Conservation (phyloP, 345 rosid species). For the Moricandia arvensis region DNA sequence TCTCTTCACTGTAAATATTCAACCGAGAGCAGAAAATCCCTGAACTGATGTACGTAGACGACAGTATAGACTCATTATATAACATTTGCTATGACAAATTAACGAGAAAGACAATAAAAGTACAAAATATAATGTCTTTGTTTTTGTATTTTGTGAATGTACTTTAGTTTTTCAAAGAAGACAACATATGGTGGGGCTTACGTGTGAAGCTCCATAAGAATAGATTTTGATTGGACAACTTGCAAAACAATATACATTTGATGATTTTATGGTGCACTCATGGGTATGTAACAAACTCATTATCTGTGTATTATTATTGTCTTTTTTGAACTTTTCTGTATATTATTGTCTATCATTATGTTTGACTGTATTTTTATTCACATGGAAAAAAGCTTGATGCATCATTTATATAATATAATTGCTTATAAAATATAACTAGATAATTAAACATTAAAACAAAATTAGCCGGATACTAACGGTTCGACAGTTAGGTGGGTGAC, state of each 20-base stretch:
- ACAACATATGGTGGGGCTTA: slow-evolving; percentile 34
- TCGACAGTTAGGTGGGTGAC: slow-evolving; percentile 31
- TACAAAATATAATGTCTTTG: not conserved
- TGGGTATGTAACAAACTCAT: not conserved
- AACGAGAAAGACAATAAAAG: not conserved
- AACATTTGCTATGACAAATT: not conserved
- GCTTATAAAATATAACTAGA: not conserved
- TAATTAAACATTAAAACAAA: not conserved
- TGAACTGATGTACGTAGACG: not conserved
- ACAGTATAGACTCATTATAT: not conserved
- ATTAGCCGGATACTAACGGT: slow-evolving; percentile 17
- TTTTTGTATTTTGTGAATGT: slow-evolving; percentile 11
- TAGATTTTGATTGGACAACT: slow-evolving; percentile 26
- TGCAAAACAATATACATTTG: slow-evolving; percentile 16
- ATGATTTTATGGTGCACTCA: slow-evolving; percentile 16
- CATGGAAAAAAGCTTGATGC: slow-evolving; percentile 1
- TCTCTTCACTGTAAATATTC: not conserved
- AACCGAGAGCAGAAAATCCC: not conserved
- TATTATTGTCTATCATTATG: not conserved
- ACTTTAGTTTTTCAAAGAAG: slow-evolving; percentile 13
- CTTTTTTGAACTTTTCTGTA: not conserved
- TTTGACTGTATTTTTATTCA: not conserved
- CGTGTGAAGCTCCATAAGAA: slow-evolving; percentile 30
- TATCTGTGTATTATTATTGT: not conserved
- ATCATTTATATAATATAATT: not conserved